Evolutionary conservation across 2,329 filamentous ascomycete genomes (phyloP).

Genomic region (Penicillium sp.): DNA sequence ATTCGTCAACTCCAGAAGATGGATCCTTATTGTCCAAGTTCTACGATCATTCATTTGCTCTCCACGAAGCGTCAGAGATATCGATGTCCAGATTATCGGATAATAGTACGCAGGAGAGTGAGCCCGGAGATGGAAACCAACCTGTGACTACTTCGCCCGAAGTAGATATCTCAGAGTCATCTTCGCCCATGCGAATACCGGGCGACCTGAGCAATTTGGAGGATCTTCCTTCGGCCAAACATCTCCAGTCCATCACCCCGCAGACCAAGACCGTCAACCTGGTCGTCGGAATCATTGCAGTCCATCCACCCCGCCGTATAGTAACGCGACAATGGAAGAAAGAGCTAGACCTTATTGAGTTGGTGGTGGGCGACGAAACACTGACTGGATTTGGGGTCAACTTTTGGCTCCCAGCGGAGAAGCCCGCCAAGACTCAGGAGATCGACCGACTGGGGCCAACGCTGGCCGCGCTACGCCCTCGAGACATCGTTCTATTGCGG

Average conservation of each 20-base stretch:
- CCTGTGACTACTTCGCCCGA: conserved; percentile 5
- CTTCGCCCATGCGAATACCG: conserved; percentile 33
- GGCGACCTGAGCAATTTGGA: conserved; percentile 61
- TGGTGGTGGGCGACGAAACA: conserved; percentile 83
- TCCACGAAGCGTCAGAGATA: conserved; percentile 57
- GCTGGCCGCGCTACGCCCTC: conserved; percentile 55
- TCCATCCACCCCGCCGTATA: conserved; percentile 66
- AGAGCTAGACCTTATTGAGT: conserved; percentile 66
- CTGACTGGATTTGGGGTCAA: conserved; percentile 75
- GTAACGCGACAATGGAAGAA: conserved; percentile 56
- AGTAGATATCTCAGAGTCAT: conserved; percentile 6
- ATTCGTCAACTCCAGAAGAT: conserved; percentile 12
- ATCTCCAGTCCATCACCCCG: conserved; percentile 67
- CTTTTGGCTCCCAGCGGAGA: conserved; percentile 67
- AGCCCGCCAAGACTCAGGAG: conserved; percentile 19
- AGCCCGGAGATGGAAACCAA: conserved; percentile 16
- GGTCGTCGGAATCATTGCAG: conserved; percentile 74
- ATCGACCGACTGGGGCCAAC: conserved; percentile 39
- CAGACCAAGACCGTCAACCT: conserved; percentile 81
- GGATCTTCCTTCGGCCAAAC: conserved; percentile 65
- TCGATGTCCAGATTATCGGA: conserved; percentile 21
- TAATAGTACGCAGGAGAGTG: conserved; percentile 28
- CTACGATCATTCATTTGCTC: conserved; percentile 72
- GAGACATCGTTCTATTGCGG: conserved; percentile 75
- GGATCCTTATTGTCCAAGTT: conserved; percentile 59